phyloP scores from a whole-genome alignment of 2,329 filamentous ascomycete genomes.

The Triangularia verruculosa region DNA sequence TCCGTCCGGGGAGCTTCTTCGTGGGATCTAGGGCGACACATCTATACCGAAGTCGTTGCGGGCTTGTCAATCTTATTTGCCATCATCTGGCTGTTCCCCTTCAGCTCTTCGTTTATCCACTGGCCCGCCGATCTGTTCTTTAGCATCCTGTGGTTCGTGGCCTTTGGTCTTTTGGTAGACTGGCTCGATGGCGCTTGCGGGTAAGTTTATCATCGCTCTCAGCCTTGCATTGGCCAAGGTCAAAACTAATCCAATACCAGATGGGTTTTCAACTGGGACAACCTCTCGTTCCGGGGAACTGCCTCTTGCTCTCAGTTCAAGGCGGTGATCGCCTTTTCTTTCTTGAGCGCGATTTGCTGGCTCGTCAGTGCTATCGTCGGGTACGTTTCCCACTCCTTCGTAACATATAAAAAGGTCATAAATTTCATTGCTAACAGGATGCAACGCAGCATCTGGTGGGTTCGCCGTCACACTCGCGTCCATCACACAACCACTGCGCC shows the following conservation, averaged over 20 bases:
- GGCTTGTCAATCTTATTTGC: slow-evolving; percentile 66
- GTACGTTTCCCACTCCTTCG: slow-evolving; percentile 14
- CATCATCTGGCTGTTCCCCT: slow-evolving; percentile 70
- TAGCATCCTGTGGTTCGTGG: slow-evolving; percentile 66
- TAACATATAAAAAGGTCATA: too few relatives aligned
- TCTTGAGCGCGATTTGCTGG: slow-evolving; percentile 70
- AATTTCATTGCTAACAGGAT: slow-evolving; percentile 3
- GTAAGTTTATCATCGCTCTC: slow-evolving; percentile 20
- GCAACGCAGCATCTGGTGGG: slow-evolving; percentile 44
- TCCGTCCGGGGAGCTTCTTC: slow-evolving; percentile 42
- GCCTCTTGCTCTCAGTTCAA: slow-evolving; percentile 66
- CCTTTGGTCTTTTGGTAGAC: slow-evolving; percentile 64
- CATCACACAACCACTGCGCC: slow-evolving; percentile 23
- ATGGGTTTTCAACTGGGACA: slow-evolving; percentile 57
- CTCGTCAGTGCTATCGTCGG: slow-evolving; percentile 60
- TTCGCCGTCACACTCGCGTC: slow-evolving; percentile 38
- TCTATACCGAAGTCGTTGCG: slow-evolving; percentile 72
- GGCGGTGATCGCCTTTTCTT: slow-evolving; percentile 67
- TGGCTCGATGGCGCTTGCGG: slow-evolving; percentile 26
- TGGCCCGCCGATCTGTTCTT: slow-evolving; percentile 70
- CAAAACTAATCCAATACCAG: slow-evolving; percentile 8
- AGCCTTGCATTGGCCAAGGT: neutral
- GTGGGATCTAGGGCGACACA: slow-evolving; percentile 62
- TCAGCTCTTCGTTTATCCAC: slow-evolving; percentile 62
- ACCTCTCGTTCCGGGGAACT: slow-evolving; percentile 46